A percentile compares a stretch with the other conserved stretches of the same genome.
Evolutionary conservation across 331 rosid species (phyloP).

Genomic region (Quercus tomentella): DNA sequence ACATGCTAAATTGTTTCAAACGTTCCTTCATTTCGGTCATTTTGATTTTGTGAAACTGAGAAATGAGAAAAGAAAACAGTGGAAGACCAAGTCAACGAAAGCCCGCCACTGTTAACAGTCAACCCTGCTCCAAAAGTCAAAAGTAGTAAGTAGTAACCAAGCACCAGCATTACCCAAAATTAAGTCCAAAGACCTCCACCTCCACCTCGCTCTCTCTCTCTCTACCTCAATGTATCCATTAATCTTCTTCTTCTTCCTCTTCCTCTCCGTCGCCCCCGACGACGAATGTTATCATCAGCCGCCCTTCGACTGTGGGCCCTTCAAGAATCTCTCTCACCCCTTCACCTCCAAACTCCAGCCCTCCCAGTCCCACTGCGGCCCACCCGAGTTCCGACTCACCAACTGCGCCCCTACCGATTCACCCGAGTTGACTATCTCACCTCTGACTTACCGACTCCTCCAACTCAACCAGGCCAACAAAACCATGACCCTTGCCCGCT

Average conservation of each 20-base stretch:
- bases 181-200: too few relatives aligned
- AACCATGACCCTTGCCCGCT: slow-evolving; percentile 36
- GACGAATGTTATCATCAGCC: not conserved
- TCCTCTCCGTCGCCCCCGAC: slow-evolving; percentile 10
- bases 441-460: slow-evolving; percentile 37
- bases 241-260: not conserved
- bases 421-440: slow-evolving; percentile 31
- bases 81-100: slow-evolving; percentile 11
- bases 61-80: too few relatives aligned
- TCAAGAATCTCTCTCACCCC: slow-evolving; percentile 46
- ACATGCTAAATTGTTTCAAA: too few relatives aligned
- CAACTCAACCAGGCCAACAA: slow-evolving; percentile 10
- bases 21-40: too few relatives aligned
- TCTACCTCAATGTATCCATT: slow-evolving; percentile 14
- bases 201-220: not conserved
- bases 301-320: slow-evolving; percentile 50
- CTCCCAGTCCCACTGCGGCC: slow-evolving; percentile 18
- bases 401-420: slow-evolving; percentile 19
- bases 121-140: too few relatives aligned
- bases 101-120: not conserved
- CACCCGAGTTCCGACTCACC: slow-evolving; percentile 35
- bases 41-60: too few relatives aligned
- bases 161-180: too few relatives aligned
- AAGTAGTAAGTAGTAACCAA: not conserved
- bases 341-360: slow-evolving; percentile 43